Evolutionary conservation across 2,329 filamentous ascomycete genomes (phyloP), one percentile per base, ranked within the genome.

Genomic region (Aspergillus quadricinctus): DNA sequence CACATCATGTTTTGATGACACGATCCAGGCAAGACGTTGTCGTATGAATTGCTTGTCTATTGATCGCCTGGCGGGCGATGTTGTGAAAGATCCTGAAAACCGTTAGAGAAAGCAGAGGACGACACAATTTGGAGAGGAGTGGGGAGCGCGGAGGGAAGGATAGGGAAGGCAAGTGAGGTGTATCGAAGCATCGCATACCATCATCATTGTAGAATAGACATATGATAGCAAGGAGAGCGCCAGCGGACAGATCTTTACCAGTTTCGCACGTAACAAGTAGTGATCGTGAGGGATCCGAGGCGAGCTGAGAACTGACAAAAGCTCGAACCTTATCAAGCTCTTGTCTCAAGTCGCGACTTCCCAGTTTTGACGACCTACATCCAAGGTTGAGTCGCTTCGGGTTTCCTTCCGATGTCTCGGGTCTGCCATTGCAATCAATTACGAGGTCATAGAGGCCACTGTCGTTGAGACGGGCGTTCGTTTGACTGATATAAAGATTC

Each of bases 241-340:
- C 93, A 0, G 95, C 82, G 0, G 91, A 88, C 10, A 96, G 74
- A 67, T 97, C 92, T 66, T 84, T 89, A 0, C 91, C 92, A 0
- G 84, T 88, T 27, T 88, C 83, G 69, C 92, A 96, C 4, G 84
- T 83, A 4, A 96, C 73, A 2, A 91, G 65, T 41, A 83, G 68
- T 14, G 71, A 66, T 31, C 63, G 65, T 27, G 68, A 58, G 4
- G 70, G 56, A 54, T 73, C 58, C n/a, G 61, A 57, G 17, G 56
- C 57, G 37, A 77, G 61, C 54, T 69, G 64, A 14, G 66, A 64
- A 5, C 72, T 66, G 1, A 82, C 79, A 68, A 89, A 89, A 2
- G 73, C 68, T 58, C 80, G 81, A 17, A 94, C 82, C 17, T 78
- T 79, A 1, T 83, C 80, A 3, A 97, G 77, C 9, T 89, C 85